Evolutionary conservation across 2,329 filamentous ascomycete genomes (phyloP), one percentile per base, ranked within the genome.

Genomic region (Diaporthe aspalathi): DNA sequence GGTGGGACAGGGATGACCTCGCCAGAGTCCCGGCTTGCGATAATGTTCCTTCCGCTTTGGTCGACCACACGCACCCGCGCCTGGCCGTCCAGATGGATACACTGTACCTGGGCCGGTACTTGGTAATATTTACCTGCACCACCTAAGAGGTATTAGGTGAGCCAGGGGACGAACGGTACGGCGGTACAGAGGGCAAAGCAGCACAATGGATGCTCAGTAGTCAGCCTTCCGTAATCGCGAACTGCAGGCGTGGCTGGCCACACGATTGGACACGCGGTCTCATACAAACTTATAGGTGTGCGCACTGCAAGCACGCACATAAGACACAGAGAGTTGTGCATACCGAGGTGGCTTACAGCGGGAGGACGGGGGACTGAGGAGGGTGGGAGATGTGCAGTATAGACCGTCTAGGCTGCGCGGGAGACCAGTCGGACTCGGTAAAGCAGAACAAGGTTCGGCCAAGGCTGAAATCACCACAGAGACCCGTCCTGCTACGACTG

Each of bases 41-140:
- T 62, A 43, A 56, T 52, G 47, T 68, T 67, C 70, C 65, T 73
- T 71, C 72, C 69, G 67, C 56, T 73, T 73, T 71, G 45, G 72
- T 71, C 72, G 43, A 71, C 60, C 62, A 70, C 67, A 35, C 43
- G 27, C 66, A 47, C 45, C 45, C 38, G 29, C n/a, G 45, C 49
- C n/a, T 50, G 45, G 45, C 29, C 50, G 45, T 24, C 20, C 43
- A 27, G 43, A 24, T 47, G 43, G 43, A 38, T 38, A 38, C 6
- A 12, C 32, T 35, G 32, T 35, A 35, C 32, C 5, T 35, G 32
- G 32, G 5, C 32, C 2, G 12, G 6, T 38, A 38, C 5, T 32
- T 38, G 11, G 35, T 38, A 38, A 38, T 38, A 38, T n/a, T n/a
- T n/a, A n/a, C n/a, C n/a, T n/a, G n/a, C n/a, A n/a, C n/a, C n/a